Conservation (phyloP, 1,284 basidiomycete species). For the Naganishia albida region DNA sequence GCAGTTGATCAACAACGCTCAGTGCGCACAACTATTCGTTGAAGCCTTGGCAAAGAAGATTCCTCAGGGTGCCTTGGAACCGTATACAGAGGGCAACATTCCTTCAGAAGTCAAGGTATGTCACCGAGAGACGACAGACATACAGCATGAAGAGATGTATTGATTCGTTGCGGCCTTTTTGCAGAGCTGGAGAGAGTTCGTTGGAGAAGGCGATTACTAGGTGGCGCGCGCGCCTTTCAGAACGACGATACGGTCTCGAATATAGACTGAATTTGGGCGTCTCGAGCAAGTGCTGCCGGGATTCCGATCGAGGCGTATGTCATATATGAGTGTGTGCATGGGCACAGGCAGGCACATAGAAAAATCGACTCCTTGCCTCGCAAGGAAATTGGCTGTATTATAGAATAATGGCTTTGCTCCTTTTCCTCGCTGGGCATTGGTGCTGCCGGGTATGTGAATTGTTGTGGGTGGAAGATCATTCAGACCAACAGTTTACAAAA, state of each 20-base stretch:
- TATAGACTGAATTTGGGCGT: not conserved
- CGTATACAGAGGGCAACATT: conserved; percentile 84
- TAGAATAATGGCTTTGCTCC: conserved; percentile 24
- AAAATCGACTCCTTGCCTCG: not conserved
- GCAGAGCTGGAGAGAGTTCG: conserved; percentile 80
- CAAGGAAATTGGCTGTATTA: conserved; percentile 28
- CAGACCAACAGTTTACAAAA: no score
- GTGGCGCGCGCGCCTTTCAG: not conserved
- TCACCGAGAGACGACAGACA: not conserved
- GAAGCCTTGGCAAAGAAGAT: conserved; percentile 88
- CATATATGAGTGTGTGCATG: not conserved
- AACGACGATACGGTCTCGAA: not conserved
- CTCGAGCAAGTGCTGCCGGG: conserved; percentile 28
- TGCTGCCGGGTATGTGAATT: not conserved
- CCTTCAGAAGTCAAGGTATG: conserved; percentile 78
- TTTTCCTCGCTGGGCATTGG: conserved; percentile 3
- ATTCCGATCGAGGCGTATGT: not conserved
- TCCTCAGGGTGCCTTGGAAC: conserved; percentile 73
- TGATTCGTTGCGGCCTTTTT: not conserved
- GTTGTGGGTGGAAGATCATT: no score
- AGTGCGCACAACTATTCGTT: conserved; percentile 85
- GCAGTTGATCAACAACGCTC: conserved; percentile 87
- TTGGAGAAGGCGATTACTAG: conserved; percentile 57
- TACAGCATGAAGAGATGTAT: no score
- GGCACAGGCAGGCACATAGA: not conserved